A percentile compares a stretch with the other conserved stretches of the same genome.
Evolutionary conservation across 495 filamentous ascomycete species (phyloP).

Genomic region (Neurospora tetrasperma): DNA sequence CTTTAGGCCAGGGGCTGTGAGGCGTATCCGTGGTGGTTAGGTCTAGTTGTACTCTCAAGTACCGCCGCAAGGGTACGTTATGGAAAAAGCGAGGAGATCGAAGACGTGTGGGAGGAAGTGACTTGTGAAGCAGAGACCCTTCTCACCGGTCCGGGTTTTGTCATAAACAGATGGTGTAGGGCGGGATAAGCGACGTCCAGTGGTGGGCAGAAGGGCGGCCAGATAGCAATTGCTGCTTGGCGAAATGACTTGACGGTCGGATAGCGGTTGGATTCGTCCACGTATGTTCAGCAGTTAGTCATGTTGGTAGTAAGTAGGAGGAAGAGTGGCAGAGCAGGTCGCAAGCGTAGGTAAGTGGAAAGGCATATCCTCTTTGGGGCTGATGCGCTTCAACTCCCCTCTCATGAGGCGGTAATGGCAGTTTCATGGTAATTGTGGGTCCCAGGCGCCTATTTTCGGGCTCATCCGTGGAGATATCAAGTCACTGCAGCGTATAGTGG

Average conservation of each 20-base stretch:
- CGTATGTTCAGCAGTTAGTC: not conserved
- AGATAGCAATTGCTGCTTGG: not conserved
- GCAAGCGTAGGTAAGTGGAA: not conserved
- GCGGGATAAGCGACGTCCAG: not conserved
- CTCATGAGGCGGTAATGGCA: not conserved
- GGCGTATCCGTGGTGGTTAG: not conserved
- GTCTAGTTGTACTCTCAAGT: not conserved
- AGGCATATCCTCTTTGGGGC: not conserved
- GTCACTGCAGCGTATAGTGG: not conserved
- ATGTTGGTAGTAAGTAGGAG: not conserved
- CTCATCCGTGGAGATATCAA: not conserved
- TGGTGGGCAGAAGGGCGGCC: not conserved
- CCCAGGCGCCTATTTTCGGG: not conserved
- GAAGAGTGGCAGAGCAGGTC: not conserved
- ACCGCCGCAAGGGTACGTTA: not conserved
- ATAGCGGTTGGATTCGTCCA: not conserved
- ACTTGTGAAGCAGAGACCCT: not conserved
- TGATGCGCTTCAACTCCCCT: not conserved
- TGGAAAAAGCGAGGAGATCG: not conserved
- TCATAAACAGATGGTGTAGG: not conserved
- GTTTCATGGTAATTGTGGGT: not conserved
- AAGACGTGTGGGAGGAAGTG: not conserved
- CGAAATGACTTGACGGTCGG: not conserved
- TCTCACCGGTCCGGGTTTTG: not conserved
- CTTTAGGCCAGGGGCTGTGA: not conserved